Percentiles rank a stretch among this genome's conserved stretches.
These are phyloP conservation scores for Ceratorhiza oryzae-sativae DNA, from an alignment of 1,284 basidiomycete species.

Conservation along the genomic window DNA sequence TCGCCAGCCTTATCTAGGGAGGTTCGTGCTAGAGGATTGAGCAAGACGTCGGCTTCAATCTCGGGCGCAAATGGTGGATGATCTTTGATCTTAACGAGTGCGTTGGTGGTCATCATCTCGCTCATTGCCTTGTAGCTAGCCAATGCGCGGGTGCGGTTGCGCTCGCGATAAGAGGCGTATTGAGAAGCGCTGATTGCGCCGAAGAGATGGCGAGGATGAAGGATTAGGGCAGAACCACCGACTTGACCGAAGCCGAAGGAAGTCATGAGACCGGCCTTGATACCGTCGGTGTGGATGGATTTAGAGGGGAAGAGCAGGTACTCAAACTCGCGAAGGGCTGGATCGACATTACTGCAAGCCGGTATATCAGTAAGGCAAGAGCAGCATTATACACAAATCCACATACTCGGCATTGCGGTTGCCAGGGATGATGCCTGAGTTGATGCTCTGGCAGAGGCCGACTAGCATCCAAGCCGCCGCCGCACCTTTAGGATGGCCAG, in stretches of 20 bases:
- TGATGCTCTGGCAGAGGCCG: conserved; percentile 88
- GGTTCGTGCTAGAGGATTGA: conserved; percentile 93
- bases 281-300: conserved; percentile 90
- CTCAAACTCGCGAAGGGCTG: conserved; percentile 88
- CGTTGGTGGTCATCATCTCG: conserved; percentile 92
- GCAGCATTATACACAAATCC: background rate
- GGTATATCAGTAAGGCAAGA: background rate
- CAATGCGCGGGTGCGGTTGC: conserved; percentile 73
- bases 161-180: conserved; percentile 78
- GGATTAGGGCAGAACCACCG: conserved; percentile 86
- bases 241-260: conserved; percentile 99
- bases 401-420: conserved; percentile 93
- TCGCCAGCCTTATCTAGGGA: conserved; percentile 86
- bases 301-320: conserved; percentile 98
- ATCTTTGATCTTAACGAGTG: conserved; percentile 95
- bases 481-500: conserved; percentile 96
- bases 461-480: conserved; percentile 98
- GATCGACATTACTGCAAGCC: conserved; percentile 81
- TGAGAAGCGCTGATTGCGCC: conserved; percentile 76
- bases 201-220: conserved; percentile 92
- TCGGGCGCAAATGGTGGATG: conserved; percentile 89
- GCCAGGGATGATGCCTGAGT: conserved; percentile 90
- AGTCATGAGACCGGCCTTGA: conserved; percentile 92
- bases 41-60: conserved; percentile 84
- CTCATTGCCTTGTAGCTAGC: conserved; percentile 93